Evolutionary conservation across 352 stramenopile genomes (phyloP).

Genomic region (Globisporangium cylindrosporum): DNA sequence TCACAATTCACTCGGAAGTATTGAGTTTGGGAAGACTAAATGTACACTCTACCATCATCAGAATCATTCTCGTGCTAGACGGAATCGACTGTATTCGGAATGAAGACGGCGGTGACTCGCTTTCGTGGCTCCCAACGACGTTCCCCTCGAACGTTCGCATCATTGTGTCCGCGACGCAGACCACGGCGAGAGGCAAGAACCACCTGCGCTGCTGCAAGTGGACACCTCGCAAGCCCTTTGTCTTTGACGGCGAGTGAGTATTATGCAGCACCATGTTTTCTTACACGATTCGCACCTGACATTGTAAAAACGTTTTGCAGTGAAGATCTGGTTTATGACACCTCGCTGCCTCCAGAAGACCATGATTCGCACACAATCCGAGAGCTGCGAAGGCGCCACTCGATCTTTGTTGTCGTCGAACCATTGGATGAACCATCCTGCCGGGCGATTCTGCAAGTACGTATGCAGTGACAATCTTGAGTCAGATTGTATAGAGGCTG

Average conservation of each 20-base stretch:
- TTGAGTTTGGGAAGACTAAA: not conserved
- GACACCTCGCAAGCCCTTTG: slow-evolving; percentile 45
- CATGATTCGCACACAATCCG: slow-evolving; percentile 71
- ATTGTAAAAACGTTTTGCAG: slow-evolving; percentile 16
- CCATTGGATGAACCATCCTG: slow-evolving; percentile 66
- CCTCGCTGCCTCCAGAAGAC: slow-evolving; percentile 30
- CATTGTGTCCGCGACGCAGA: slow-evolving; percentile 66
- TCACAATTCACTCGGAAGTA: not conserved
- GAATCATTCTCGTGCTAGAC: slow-evolving; percentile 78
- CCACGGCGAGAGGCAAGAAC: slow-evolving; percentile 20
- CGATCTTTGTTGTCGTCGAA: slow-evolving; percentile 65
- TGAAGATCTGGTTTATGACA: slow-evolving; percentile 69
- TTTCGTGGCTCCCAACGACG: slow-evolving; percentile 79
- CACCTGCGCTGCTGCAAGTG: slow-evolving; percentile 38
- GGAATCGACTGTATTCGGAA: slow-evolving; percentile 80
- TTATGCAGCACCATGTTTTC: not conserved
- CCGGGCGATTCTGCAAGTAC: slow-evolving; percentile 53
- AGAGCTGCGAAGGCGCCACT: slow-evolving; percentile 60
- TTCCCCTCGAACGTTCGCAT: slow-evolving; percentile 70
- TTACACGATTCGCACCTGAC: not conserved
- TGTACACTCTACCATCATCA: not conserved
- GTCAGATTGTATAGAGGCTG: not conserved
- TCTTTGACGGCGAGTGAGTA: slow-evolving; percentile 64
- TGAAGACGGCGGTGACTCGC: slow-evolving; percentile 76
- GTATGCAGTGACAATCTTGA: not conserved